Evolutionary conservation across 78 protist genomes (phyloP).

Genomic region (Planoprotostelium fungivorum): DNA sequence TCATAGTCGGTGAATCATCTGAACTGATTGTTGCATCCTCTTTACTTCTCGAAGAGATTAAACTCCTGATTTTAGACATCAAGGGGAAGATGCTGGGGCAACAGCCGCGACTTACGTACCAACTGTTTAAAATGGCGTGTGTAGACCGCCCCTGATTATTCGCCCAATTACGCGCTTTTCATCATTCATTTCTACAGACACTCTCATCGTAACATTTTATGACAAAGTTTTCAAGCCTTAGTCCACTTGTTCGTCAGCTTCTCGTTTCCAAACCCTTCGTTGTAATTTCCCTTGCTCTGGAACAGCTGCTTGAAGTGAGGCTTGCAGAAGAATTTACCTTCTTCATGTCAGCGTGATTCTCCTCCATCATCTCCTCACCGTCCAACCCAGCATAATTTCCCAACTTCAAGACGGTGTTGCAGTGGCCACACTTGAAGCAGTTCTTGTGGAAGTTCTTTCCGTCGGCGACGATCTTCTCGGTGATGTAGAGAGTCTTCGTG

Average conservation of each 20-base stretch:
- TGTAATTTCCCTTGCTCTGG: conserved; percentile 50
- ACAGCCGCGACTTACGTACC: background rate
- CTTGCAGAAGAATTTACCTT: conserved; percentile 37
- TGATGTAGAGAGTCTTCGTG: conserved; percentile 33
- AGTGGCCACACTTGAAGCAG: conserved; percentile 44
- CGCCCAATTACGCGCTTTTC: no score
- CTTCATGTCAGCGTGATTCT: background rate
- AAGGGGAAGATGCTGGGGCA: background rate
- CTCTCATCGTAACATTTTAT: no score
- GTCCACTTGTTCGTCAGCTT: background rate
- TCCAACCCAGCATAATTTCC: conserved; percentile 54
- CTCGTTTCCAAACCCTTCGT: conserved; percentile 54
- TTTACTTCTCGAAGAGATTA: no score
- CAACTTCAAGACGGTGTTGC: conserved; percentile 18
- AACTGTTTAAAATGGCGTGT: background rate
- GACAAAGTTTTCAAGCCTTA: background rate
- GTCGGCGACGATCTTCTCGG: conserved; percentile 42
- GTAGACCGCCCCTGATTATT: no score
- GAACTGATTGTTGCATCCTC: no score
- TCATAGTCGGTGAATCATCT: no score
- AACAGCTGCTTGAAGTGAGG: conserved; percentile 54
- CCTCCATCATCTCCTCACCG: background rate
- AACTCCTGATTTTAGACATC: no score
- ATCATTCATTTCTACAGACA: no score
- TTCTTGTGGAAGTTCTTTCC: conserved; percentile 46